Evolutionary conservation across 768 basidiomycete species (phyloP), one percentile per base, ranked within the genome.

Genomic region (Hypholoma sublateritium): DNA sequence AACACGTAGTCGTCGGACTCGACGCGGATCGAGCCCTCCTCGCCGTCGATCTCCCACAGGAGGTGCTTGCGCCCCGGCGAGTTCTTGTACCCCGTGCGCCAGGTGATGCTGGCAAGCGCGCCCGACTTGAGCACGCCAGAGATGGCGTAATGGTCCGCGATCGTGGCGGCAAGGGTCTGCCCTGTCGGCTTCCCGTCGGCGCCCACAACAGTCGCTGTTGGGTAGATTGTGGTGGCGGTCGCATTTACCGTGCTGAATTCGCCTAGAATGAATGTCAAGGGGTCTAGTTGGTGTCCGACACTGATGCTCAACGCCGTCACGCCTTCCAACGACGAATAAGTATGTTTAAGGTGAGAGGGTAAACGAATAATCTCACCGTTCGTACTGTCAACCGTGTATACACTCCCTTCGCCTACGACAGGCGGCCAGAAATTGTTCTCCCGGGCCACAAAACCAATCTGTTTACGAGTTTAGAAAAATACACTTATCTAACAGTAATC

Each of bases 31-130:
- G 60, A 59, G 0, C 72, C 72, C 1, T 70, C 66, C 42, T 73
- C 72, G 3, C 73, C 74, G 34, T 74, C 70, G 34, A 75, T 74
- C 51, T 65, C 61, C 73, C 73, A 75, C 8, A 62, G 32, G 34
- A 76, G 62, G 4, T 65, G 59, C 17, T 55, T 63, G 17, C 70
- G 57, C 3, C 69, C 72, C 2, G 57, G 58, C 11, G 64, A 59
- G 3, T 57, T 53, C 6, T 53, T 50, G 37, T 66, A 59, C 13
- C 70, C 72, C 0, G 56, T 56, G 12, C 69, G 64, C 62, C 66
- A 69, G 25, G 59, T 61, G 11, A 71, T 56, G 34, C 59, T 70
- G 13, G 63, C 67, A 1, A 73, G 34, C 13, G 69, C 69, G 6
- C 74, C 77, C 11, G 60, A 64, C 37, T 62, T 55, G 21, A 77